Evolutionary conservation across 148 eudicot species (phyloP).

Genomic region (Chenopodium berlandieri): DNA sequence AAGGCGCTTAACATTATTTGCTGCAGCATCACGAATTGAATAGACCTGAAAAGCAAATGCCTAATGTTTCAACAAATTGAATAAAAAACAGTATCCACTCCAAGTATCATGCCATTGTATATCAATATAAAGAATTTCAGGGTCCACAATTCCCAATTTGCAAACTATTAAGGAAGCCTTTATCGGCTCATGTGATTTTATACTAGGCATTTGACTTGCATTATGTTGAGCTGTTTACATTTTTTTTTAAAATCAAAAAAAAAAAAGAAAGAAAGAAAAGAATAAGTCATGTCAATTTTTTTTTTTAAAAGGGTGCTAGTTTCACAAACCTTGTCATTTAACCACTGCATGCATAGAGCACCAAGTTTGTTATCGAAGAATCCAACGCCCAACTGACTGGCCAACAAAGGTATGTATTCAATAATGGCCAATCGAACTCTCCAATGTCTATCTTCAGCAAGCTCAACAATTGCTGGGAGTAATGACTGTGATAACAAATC

Average conservation of each 20-base stretch:
- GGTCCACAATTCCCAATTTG: background rate
- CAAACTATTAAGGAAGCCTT: background rate
- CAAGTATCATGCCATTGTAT: background rate
- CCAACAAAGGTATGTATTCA: conserved; percentile 91
- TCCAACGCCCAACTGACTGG: conserved; percentile 95
- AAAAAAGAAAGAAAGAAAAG: too few relatives aligned
- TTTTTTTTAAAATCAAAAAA: too few relatives aligned
- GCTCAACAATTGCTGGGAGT: conserved; percentile 96
- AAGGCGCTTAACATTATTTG: conserved; percentile 91
- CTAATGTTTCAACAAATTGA: background rate
- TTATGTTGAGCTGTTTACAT: too few relatives aligned
- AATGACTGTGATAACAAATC: conserved; percentile 91
- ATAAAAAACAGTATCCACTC: conserved; percentile 2
- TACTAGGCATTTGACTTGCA: background rate
- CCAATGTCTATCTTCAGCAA: conserved; percentile 96
- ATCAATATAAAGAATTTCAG: background rate
- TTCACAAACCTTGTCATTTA: conserved; percentile 80
- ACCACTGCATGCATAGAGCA: conserved; percentile 88
- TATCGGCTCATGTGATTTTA: background rate
- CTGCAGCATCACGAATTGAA: conserved; percentile 96
- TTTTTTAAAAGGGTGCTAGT: background rate
- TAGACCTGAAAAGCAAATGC: conserved; percentile 53
- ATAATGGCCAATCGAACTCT: conserved; percentile 93
- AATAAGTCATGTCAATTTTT: too few relatives aligned
- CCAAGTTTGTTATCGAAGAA: conserved; percentile 98